A percentile compares a stretch with the other conserved stretches of the same genome.
Evolutionary conservation across 2,329 filamentous ascomycete species (phyloP).

Genomic region (Aspergillus intermedius): DNA sequence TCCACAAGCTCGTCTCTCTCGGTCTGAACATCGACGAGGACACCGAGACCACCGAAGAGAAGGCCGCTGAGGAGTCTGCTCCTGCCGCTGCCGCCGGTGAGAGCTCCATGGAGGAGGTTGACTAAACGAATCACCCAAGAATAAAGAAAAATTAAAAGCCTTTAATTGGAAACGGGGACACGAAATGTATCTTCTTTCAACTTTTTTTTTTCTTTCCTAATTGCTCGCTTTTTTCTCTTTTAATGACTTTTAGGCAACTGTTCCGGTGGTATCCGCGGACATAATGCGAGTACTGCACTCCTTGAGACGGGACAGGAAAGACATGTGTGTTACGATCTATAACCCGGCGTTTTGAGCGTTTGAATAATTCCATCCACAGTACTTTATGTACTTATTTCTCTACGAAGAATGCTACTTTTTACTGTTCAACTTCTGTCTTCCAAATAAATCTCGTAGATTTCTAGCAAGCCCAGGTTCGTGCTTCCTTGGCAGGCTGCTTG

Average conservation of each 20-base stretch:
- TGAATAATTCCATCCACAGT: neutral
- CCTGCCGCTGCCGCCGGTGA: constrained; percentile 64
- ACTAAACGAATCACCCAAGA: constrained; percentile 55
- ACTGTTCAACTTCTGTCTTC: neutral
- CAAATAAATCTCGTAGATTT: neutral
- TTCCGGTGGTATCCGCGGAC: constrained; percentile 7
- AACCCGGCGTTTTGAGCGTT: constrained; percentile 1
- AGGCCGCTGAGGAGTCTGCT: constrained; percentile 51
- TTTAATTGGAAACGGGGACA: constrained; percentile 7
- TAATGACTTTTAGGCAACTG: constrained; percentile 7
- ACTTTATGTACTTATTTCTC: neutral
- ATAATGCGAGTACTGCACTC: constrained; percentile 1
- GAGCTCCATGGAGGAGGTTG: constrained; percentile 99
- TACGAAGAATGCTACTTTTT: constrained; percentile 1
- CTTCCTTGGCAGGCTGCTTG: too few species aligned
- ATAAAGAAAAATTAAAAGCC: neutral
- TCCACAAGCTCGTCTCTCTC: constrained; percentile 98
- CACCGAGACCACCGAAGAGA: constrained; percentile 60
- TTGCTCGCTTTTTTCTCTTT: constrained; percentile 5
- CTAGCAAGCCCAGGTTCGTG: too few species aligned
- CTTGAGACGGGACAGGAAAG: neutral
- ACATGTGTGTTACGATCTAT: neutral
- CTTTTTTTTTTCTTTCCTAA: neutral
- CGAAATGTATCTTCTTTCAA: constrained; percentile 7
- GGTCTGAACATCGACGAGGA: constrained; percentile 97